Evolutionary conservation across 2,329 filamentous ascomycete species (phyloP).

Genomic region (Paecilomyces variotii): DNA sequence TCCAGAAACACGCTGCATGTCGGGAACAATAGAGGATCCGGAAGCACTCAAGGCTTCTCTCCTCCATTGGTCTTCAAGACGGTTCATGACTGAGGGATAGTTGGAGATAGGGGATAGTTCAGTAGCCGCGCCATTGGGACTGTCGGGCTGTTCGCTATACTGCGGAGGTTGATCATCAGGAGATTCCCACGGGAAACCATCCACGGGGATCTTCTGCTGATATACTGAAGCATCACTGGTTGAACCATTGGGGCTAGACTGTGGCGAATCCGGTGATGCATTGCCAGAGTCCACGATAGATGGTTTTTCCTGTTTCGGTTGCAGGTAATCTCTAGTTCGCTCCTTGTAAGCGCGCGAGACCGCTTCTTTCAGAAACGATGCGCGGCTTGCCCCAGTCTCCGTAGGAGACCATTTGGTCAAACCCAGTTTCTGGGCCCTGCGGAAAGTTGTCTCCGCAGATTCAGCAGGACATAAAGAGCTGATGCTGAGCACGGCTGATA

Average conservation of each 20-base stretch:
- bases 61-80: constrained; percentile 19
- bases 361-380: constrained; percentile 54
- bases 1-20: not conserved
- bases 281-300: constrained; percentile 8
- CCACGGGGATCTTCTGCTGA: not conserved
- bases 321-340: constrained; percentile 10
- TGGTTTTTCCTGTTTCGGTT: constrained; percentile 5
- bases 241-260: constrained; percentile 11
- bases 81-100: constrained; percentile 28
- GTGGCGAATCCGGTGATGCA: not conserved
- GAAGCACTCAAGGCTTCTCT: not conserved
- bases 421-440: constrained; percentile 45
- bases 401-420: constrained; percentile 50
- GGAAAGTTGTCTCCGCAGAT: constrained; percentile 40
- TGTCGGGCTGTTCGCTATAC: not conserved
- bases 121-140: not conserved
- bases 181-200: not conserved
- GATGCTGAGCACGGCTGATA: constrained; percentile 47
- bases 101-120: constrained; percentile 22
- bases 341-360: constrained; percentile 53
- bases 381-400: constrained; percentile 38
- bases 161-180: not conserved
- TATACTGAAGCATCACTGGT: not conserved
- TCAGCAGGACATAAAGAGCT: constrained; percentile 33
- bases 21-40: not conserved